Base-by-base conservation (phyloP, 805 yeast genomes). In the Teunomyces tritomae region DNA sequence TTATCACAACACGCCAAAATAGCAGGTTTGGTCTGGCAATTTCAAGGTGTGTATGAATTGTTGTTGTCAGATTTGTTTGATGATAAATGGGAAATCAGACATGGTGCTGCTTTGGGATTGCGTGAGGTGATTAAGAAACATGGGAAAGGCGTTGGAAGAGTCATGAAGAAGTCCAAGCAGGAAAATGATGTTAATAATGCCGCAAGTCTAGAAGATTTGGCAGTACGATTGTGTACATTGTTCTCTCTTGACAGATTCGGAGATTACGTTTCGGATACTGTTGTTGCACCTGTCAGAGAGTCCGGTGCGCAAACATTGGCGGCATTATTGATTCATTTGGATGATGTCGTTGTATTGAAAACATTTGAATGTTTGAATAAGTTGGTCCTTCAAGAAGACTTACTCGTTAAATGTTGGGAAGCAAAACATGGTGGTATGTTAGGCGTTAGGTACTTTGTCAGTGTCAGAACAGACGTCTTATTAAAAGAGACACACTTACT, bases 371-470 rank as follows among this genome's bases (percentile, higher is more conserved):
- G 84, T 14, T 73, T 94, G 49, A 79, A 83, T 44, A 76, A 79
- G 37, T 70, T 94, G 44, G 89, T 91, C 0, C 65, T 85, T 42
- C 97, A 92, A 63, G 74, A 77, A 37, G 64, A 73, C 9, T 70
- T 76, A 39, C 60, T 70, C 13, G 81, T 85, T 3, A 66, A 62
- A 49, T 78, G 90, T 47, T 94, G 99, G 99, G 97, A 95, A 63
- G 98, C 97, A 2, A 87, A 94, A 49, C 99, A 94, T 72, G 99
- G 98, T 56, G 99, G 98, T 43, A 83, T 94, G 84, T 78, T 94
- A 9, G 99, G 98, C 0, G 73, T 94, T 45, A 76, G 96, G 45
- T 94, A 94, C 65, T 84, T 94, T 56, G 99, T 92, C 8, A 85
- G 96, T 50, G 89, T 92, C 3, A 77, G 96, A 57, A 83, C 89